These are phyloP conservation scores for Citrullus amarus DNA, from an alignment of 306 rosid genomes.

Conservation along the genomic window DNA sequence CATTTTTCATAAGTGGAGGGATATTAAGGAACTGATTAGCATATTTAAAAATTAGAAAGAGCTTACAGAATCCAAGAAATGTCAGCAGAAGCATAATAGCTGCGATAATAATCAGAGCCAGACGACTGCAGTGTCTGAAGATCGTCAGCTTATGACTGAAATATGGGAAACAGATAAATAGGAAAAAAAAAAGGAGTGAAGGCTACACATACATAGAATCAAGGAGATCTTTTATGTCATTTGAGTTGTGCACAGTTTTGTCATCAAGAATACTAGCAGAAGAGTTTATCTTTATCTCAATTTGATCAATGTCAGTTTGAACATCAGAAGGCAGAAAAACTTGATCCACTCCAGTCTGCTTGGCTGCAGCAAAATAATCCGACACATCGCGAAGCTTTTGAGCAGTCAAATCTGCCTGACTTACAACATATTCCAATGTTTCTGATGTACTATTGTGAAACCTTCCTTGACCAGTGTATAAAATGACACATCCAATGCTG, in stretches of 20 bases:
- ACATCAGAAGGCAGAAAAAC: constrained; percentile 29
- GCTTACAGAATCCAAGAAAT: constrained; percentile 47
- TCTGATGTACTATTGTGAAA: constrained; percentile 29
- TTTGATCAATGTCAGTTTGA: constrained; percentile 35
- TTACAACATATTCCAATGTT: constrained; percentile 25
- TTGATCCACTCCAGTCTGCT: constrained; percentile 37
- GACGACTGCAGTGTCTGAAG: constrained; percentile 29
- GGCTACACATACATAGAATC: constrained; percentile 23
- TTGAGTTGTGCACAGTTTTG: constrained; percentile 15
- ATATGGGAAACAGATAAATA: neutral
- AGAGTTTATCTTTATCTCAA: constrained; percentile 26
- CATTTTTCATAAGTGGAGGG: neutral
- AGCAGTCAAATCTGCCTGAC: constrained; percentile 31
- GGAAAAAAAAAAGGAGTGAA: neutral
- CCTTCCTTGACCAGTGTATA: constrained; percentile 33
- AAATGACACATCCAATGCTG: constrained; percentile 42
- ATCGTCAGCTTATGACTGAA: neutral
- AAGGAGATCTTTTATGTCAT: constrained; percentile 31
- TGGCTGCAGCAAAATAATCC: constrained; percentile 30
- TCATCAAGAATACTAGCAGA: constrained; percentile 25
- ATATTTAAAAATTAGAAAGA: neutral
- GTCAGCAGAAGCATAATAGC: constrained; percentile 44
- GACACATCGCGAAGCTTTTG: constrained; percentile 26
- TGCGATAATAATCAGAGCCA: constrained; percentile 27
- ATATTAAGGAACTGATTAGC: neutral